Conservation (phyloP, 1,284 basidiomycete genomes). For the Gomphus sp. region DNA sequence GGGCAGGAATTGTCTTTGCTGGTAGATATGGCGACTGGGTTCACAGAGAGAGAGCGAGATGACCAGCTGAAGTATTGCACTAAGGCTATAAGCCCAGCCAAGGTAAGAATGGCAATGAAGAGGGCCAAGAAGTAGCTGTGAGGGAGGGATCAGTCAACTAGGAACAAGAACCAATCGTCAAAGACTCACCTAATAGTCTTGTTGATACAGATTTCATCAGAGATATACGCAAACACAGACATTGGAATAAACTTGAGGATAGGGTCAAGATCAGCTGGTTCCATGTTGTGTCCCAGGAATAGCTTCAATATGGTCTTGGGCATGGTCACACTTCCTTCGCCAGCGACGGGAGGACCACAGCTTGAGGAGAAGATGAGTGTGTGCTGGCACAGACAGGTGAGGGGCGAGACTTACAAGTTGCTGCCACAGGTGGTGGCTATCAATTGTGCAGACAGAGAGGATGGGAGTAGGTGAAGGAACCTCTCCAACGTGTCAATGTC, state of each 20-base stretch:
- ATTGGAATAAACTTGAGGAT: background rate
- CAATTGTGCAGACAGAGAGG: background rate
- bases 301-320: background rate
- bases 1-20: too few species aligned
- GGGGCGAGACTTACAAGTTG: background rate
- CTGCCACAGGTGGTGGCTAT: background rate
- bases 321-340: background rate
- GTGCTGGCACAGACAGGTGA: background rate
- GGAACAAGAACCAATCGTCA: too few species aligned
- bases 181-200: too few species aligned
- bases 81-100: too few species aligned
- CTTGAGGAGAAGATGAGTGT: background rate
- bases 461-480: background rate
- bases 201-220: background rate
- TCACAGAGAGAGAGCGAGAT: accelerated
- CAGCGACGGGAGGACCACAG: background rate
- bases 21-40: too few species aligned
- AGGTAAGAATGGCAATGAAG: too few species aligned
- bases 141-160: too few species aligned
- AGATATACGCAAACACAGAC: background rate
- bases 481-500: background rate
- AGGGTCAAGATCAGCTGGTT: background rate
- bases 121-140: too few species aligned
- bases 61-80: too few species aligned
- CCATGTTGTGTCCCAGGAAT: background rate